Evolutionary conservation across 2,329 filamentous ascomycete genomes (phyloP).

Genomic region (Elsinoe perseae): DNA sequence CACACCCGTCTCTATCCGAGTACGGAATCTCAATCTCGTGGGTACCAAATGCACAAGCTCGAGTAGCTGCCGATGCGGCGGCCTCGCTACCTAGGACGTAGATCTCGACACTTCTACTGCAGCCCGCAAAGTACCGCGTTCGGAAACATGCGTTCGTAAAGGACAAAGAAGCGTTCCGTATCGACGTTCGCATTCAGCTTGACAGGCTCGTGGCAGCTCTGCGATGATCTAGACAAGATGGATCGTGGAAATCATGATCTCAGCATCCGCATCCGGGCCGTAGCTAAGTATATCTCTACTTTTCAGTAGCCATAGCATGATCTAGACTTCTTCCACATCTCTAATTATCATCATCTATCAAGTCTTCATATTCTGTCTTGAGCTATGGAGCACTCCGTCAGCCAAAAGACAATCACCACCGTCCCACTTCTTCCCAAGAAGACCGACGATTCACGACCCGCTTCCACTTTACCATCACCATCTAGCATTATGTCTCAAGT

Average conservation of each 20-base stretch:
- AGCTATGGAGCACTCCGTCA: not conserved
- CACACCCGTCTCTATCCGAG: not conserved
- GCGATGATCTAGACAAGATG: not conserved
- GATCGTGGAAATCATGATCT: not conserved
- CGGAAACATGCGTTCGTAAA: not conserved
- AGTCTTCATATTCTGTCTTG: not conserved
- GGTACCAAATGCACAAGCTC: no score
- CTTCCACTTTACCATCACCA: not conserved
- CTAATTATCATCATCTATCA: not conserved
- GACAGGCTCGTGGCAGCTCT: not conserved
- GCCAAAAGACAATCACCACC: conserved; percentile 1
- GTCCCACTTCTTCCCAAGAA: not conserved
- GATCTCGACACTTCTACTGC: no score
- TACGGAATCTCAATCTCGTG: no score
- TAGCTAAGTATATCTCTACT: not conserved
- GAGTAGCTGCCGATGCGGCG: no score
- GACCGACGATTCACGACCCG: not conserved
- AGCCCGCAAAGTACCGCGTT: not conserved
- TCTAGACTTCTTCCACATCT: not conserved
- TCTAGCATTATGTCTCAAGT: conserved; percentile 16
- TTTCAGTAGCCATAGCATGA: not conserved
- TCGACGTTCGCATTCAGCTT: not conserved
- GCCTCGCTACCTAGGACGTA: no score
- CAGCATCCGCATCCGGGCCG: not conserved
- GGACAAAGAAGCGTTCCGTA: conserved; percentile 3